Conservation (phyloP, 306 rosid species). For the Quillaja saponaria region DNA sequence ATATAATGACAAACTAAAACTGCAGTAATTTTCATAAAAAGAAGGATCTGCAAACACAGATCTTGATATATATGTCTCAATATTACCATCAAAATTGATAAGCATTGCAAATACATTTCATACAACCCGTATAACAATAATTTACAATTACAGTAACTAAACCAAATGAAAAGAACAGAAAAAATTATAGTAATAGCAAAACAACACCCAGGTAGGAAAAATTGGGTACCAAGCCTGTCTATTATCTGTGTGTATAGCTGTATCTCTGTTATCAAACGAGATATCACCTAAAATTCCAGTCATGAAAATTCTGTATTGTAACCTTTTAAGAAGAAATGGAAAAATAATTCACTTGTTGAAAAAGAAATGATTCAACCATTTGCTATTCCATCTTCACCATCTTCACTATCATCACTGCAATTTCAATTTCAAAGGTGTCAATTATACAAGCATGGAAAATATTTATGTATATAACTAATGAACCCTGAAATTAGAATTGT, state of each 20-base stretch:
- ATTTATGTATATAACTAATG: neutral
- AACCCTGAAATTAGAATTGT: neutral
- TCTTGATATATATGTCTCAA: too few relatives aligned
- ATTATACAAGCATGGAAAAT: too few relatives aligned
- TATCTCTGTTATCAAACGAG: constrained; percentile 17
- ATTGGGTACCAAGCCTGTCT: constrained; percentile 42
- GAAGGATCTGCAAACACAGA: too few relatives aligned
- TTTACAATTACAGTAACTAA: constrained; percentile 43
- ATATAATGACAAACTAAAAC: too few relatives aligned
- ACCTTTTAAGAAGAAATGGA: constrained; percentile 14
- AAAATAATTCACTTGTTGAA: constrained; percentile 1
- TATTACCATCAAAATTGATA: constrained; percentile 35
- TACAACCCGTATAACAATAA: constrained; percentile 15
- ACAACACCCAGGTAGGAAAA: constrained; percentile 41
- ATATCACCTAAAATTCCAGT: constrained; percentile 17
- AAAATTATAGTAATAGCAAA: too few relatives aligned
- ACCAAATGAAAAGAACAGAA: too few relatives aligned
- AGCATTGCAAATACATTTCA: constrained; percentile 20
- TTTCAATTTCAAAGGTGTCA: too few relatives aligned
- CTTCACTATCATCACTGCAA: constrained; percentile 85
- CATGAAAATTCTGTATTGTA: neutral
- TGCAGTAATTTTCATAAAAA: too few relatives aligned
- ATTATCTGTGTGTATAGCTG: constrained; percentile 8
- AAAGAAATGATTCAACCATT: constrained; percentile 40
- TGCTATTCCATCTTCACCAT: constrained; percentile 62